Evolutionary conservation across 371 early-diverging fungal genomes (phyloP), one percentile per base, ranked within the genome.

Genomic region (Mortierella sp.): DNA sequence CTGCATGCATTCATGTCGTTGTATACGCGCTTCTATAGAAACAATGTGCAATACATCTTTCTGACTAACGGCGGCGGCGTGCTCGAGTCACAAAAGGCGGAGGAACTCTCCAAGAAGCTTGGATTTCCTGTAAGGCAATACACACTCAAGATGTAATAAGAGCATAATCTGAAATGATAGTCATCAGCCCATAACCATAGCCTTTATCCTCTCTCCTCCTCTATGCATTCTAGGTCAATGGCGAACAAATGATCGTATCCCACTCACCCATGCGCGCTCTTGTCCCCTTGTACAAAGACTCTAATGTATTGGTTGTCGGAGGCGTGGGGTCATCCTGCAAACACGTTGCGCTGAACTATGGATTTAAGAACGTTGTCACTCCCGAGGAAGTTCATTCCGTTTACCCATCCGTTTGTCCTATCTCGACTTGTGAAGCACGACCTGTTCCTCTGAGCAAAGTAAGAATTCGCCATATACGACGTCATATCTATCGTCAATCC

Each of bases 1-100:
- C n/a, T 20, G 1, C 0, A 28, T n/a, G 51, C 4, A 40, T 54
- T 28, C 35, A 26, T 16, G 20, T 22, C 22, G 20, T 24, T 26
- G 12, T 30, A 30, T 11, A 40, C 47, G 22, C 14, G 8, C n/a
- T 3, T 24, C 8, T 22, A 0, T 37, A 78, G 78, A 32, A 78
- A 78, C 49, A 85, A 77, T n/a, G 84, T 94, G 18, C 93, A 93
- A 11, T 93, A 88, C 79, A 90, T 95, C 22, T 85, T 96, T 18
- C 75, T 97, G 61, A 96, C 97, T 6, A 97, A 97, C 65, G 96
- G 97, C 26, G 97, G 96, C 12, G 97, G 97, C 28, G 87, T 94
- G 24, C 87, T 90, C 0, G 96, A 96, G 79, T 87, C 84, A 12
- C 84, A 85, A 43, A 96, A 95, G 74, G 96, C 96, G 0, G 73